Conservation (phyloP, 164 flowering plant species). For the Umbellularia californica region DNA sequence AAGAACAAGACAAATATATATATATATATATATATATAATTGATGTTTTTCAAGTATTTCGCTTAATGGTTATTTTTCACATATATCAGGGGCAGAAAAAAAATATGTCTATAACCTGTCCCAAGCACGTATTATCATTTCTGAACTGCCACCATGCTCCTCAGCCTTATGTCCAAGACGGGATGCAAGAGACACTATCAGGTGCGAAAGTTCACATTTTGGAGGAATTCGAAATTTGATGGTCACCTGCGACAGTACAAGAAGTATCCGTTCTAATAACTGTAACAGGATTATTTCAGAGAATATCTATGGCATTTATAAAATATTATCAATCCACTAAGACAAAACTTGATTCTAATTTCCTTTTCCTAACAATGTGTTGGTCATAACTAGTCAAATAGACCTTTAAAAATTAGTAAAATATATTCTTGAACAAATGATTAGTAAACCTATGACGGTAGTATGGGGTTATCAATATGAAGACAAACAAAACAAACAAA, state of each 20-base stretch:
- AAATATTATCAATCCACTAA: not conserved
- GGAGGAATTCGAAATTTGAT: slow-evolving; percentile 81
- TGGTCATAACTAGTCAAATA: too few species aligned
- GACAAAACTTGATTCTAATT: too few species aligned
- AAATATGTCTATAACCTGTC: slow-evolving; percentile 47
- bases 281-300: not conserved
- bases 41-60: too few species aligned
- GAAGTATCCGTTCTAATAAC: not conserved
- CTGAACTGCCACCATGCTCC: slow-evolving; percentile 61
- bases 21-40: too few species aligned
- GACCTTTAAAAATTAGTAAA: too few species aligned
- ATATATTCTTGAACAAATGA: too few species aligned
- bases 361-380: too few species aligned
- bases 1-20: too few species aligned
- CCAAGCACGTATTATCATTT: slow-evolving; percentile 84
- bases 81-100: not conserved
- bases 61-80: not conserved
- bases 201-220: slow-evolving; percentile 56
- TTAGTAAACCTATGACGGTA: too few species aligned
- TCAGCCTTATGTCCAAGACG: slow-evolving; percentile 65
- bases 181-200: slow-evolving; percentile 71
- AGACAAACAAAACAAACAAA: too few species aligned
- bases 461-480: too few species aligned
- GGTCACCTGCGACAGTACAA: slow-evolving; percentile 40
- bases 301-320: not conserved